phyloP scores from a whole-genome alignment of 2,329 filamentous ascomycete genomes.

The Arachnopeziza araneosa region DNA sequence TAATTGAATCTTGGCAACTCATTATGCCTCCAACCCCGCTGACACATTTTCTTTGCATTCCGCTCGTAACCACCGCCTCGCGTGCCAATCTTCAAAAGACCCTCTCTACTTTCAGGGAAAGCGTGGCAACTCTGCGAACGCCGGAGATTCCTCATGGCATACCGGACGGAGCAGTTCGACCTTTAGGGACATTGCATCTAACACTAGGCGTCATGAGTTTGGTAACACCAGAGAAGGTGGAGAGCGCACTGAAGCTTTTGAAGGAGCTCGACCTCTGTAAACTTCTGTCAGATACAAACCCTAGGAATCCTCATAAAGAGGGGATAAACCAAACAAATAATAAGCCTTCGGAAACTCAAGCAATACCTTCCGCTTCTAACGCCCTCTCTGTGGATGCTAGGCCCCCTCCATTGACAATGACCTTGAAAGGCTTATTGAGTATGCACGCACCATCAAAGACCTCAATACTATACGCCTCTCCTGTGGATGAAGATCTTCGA shows the following conservation, averaged over 20 bases:
- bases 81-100: constrained; percentile 59
- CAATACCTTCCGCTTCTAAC: background rate
- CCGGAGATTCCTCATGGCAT: constrained; percentile 41
- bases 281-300: constrained; percentile 37
- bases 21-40: constrained; percentile 33
- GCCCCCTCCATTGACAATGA: constrained; percentile 34
- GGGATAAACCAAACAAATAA: background rate
- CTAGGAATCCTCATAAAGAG: constrained; percentile 20
- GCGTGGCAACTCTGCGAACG: constrained; percentile 39
- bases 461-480: constrained; percentile 60
- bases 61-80: constrained; percentile 58
- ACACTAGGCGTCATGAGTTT: constrained; percentile 85
- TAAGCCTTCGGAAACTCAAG: background rate
- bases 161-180: constrained; percentile 64
- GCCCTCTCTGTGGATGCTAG: background rate
- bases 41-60: constrained; percentile 74
- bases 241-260: constrained; percentile 41
- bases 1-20: background rate
- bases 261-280: constrained; percentile 38
- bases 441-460: constrained; percentile 54
- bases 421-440: constrained; percentile 49
- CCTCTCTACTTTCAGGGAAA: constrained; percentile 43
- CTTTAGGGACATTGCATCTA: constrained; percentile 74
- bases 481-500: constrained; percentile 45
- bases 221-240: constrained; percentile 41